Base-by-base conservation (phyloP, 2,329 filamentous ascomycete species). In the Ceratocystis lukuohia region DNA sequence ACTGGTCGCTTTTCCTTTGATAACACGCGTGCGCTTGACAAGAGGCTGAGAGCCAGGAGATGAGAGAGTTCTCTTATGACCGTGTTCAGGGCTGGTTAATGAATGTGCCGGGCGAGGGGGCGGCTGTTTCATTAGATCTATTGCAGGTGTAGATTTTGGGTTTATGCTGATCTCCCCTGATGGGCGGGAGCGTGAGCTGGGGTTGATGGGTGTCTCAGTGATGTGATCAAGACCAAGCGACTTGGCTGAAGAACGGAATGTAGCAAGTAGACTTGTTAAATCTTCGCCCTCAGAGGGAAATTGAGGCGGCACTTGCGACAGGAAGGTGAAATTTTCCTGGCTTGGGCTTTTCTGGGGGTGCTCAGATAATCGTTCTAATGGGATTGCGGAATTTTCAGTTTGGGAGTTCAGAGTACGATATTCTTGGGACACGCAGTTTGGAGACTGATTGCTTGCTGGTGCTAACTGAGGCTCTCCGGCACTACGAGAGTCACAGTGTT, bases 41-140 rank as follows among this genome's bases (percentile, higher is more conserved):
- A 68, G 61, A 33, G 64, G 64, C 8, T 65, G 64, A 5, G 64
- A 65, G 48, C 64, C 66, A 30, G 66, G 64, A 8, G 66, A 68
- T 20, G 64, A 68, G 17, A 68, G 44, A 30, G 62, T 62, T 56
- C 66, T 66, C 30, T 68, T 68, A 50, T 68, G 66, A 28, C 61
- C 41, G 25, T 57, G 41, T 56, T 67, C 66, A 30, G 66, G 37
- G 45, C 56, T 65, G 41, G n/a, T 28, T 25, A 48, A 41, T 25
- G 62, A 59, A 28, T 62, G 66, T 56, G 62, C 48, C 46, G 56
- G 33, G 25, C 22, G 62, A 56, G 48, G 46, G 22, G 65, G 59
- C 59, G 45, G 25, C 37, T 62, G 65, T 48, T 45, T 63, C 65
- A 66, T 66, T 37, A 62, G 59, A 62, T 22, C n/a, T 25, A 57